Percentiles rank a stretch among this genome's conserved stretches.
Conservation (phyloP, 1,139 yeast species). For the Candida dubliniensis region DNA sequence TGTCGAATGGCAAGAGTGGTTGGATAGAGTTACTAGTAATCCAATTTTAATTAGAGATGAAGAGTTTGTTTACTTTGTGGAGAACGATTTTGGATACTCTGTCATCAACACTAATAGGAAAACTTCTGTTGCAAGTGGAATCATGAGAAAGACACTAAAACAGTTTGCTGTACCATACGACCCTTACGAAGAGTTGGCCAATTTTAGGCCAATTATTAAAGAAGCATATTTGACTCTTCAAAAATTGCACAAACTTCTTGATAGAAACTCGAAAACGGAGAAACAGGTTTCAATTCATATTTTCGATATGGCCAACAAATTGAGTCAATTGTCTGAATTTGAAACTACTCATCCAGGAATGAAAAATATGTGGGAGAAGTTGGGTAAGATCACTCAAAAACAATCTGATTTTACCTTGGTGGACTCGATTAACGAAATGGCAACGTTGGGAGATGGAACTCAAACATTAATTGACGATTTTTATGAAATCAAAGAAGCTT, state of each 20-base stretch:
- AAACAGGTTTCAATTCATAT: slow-evolving; percentile 57
- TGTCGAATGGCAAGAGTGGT: slow-evolving; percentile 79
- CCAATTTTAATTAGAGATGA: slow-evolving; percentile 84
- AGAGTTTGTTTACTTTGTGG: slow-evolving; percentile 84
- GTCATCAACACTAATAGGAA: slow-evolving; percentile 60
- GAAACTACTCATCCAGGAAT: slow-evolving; percentile 63
- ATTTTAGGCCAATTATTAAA: slow-evolving; percentile 83
- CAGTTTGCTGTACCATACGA: slow-evolving; percentile 92
- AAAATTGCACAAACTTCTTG: slow-evolving; percentile 56
- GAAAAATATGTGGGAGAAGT: slow-evolving; percentile 79
- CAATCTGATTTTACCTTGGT: slow-evolving; percentile 78
- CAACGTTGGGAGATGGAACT: slow-evolving; percentile 76
- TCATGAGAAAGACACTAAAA: slow-evolving; percentile 83
- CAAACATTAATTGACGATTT: slow-evolving; percentile 68
- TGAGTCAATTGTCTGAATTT: slow-evolving; percentile 47
- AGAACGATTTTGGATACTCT: slow-evolving; percentile 80
- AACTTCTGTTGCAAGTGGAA: slow-evolving; percentile 72
- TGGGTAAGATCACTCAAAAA: slow-evolving; percentile 65
- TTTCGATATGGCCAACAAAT: slow-evolving; percentile 64
- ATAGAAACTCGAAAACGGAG: slow-evolving; percentile 54
- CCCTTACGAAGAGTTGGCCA: slow-evolving; percentile 75
- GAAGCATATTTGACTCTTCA: slow-evolving; percentile 64
- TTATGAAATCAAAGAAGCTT: slow-evolving; percentile 85
- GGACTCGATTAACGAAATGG: slow-evolving; percentile 72
- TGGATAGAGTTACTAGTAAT: slow-evolving; percentile 67